Evolutionary conservation across 2,329 filamentous ascomycete genomes (phyloP).

Genomic region (Pseudogymnoascus sp.): DNA sequence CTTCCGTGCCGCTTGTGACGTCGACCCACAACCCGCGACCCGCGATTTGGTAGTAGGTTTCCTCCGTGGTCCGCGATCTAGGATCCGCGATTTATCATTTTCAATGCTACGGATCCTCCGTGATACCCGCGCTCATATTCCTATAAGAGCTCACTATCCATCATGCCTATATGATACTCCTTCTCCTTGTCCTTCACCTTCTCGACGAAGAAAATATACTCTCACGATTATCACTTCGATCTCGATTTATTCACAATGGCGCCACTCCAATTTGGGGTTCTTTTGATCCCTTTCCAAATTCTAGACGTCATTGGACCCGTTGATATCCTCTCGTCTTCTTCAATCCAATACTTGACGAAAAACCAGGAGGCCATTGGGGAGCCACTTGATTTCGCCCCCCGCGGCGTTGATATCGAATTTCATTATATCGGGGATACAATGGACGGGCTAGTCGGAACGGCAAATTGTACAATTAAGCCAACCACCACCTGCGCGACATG

Average conservation of each 20-base stretch:
- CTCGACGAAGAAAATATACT: neutral
- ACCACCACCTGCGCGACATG: slow-evolving; percentile 28
- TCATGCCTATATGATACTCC: neutral
- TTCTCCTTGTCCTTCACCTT: neutral
- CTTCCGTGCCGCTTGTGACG: neutral
- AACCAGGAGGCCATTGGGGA: neutral
- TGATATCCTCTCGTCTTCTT: slow-evolving; percentile 18
- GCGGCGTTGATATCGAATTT: slow-evolving; percentile 26
- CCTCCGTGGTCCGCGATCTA: neutral
- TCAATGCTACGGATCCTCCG: neutral
- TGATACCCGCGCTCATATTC: neutral
- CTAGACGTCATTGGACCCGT: slow-evolving; percentile 21
- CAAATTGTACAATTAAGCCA: slow-evolving; percentile 22
- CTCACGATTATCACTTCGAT: neutral
- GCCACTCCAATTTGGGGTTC: slow-evolving; percentile 21
- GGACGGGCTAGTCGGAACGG: slow-evolving; percentile 22
- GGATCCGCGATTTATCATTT: slow-evolving; percentile 1
- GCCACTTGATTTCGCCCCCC: slow-evolving; percentile 2
- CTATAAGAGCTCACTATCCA: neutral
- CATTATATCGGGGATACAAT: slow-evolving; percentile 29
- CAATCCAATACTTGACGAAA: neutral
- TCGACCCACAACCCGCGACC: neutral
- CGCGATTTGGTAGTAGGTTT: neutral
- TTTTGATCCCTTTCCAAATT: slow-evolving; percentile 21
- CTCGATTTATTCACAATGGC: slow-evolving; percentile 15